Evolutionary conservation across 2,329 filamentous ascomycete species (phyloP).

Genomic region (Colletotrichum sp.): DNA sequence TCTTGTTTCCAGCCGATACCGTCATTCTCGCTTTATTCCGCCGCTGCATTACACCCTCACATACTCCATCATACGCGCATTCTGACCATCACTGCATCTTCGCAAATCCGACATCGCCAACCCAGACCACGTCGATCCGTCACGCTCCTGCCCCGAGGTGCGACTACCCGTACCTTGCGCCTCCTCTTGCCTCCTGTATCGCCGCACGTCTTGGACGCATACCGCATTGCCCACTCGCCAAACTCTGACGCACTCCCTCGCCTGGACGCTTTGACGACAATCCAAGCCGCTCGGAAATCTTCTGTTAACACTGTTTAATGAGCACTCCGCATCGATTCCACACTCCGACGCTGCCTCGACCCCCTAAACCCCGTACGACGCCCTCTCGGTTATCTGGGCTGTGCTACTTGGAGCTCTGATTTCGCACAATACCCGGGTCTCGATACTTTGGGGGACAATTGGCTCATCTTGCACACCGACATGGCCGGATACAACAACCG

Average conservation of each 20-base stretch:
- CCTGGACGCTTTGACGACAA: neutral
- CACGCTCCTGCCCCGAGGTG: neutral
- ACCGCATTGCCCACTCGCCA: neutral
- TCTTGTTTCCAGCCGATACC: neutral
- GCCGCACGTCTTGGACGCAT: neutral
- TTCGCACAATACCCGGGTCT: neutral
- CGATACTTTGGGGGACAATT: neutral
- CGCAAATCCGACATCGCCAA: neutral
- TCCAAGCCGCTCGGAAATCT: neutral
- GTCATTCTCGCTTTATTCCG: neutral
- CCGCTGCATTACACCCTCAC: neutral
- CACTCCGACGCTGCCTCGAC: neutral
- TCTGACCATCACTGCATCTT: neutral
- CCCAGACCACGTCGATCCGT: neutral
- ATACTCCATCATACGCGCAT: neutral
- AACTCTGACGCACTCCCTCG: neutral
- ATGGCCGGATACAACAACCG: conserved; percentile 50
- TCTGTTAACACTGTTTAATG: neutral
- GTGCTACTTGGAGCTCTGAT: neutral
- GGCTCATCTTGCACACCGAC: neutral
- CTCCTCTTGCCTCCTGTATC: neutral
- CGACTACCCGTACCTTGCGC: neutral
- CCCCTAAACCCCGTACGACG: neutral
- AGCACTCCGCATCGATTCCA: neutral
- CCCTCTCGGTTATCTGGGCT: neutral